These are phyloP conservation scores for Excoecaria agallocha DNA, from an alignment of 345 rosid genomes.

Conservation along the genomic window DNA sequence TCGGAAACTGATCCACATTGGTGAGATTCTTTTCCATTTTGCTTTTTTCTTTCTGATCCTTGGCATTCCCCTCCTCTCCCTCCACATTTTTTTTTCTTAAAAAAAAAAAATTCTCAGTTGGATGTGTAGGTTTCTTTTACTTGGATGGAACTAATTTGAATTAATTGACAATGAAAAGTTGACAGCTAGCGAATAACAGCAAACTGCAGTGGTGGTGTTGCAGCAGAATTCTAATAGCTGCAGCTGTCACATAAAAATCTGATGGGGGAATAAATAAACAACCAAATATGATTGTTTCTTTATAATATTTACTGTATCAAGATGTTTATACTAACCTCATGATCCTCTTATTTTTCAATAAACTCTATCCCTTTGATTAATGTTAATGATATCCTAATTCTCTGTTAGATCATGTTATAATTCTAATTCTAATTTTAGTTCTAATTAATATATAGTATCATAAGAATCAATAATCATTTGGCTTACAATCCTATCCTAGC, in stretches of 20 bases:
- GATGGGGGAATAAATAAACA: background rate
- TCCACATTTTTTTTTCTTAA: background rate
- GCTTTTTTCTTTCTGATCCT: background rate
- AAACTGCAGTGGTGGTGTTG: background rate
- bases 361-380: too few relatives aligned
- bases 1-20: constrained; percentile 70
- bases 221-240: background rate
- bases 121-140: background rate
- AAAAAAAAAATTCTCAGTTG: background rate
- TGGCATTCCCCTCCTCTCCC: background rate
- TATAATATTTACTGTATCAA: background rate
- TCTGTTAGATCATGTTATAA: too few relatives aligned
- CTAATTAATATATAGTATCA: too few relatives aligned
- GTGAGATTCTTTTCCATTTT: constrained; percentile 37
- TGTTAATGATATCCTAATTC: background rate
- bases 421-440: too few relatives aligned
- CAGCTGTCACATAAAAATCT: background rate
- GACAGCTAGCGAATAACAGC: background rate
- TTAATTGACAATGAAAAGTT: background rate
- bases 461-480: too few relatives aligned
- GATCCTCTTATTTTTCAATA: background rate
- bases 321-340: background rate
- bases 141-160: background rate
- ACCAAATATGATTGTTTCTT: background rate
- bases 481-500: too few relatives aligned